These are phyloP conservation scores for Globisporangium canariense DNA, from an alignment of 352 stramenopile species.

Conservation along the genomic window DNA sequence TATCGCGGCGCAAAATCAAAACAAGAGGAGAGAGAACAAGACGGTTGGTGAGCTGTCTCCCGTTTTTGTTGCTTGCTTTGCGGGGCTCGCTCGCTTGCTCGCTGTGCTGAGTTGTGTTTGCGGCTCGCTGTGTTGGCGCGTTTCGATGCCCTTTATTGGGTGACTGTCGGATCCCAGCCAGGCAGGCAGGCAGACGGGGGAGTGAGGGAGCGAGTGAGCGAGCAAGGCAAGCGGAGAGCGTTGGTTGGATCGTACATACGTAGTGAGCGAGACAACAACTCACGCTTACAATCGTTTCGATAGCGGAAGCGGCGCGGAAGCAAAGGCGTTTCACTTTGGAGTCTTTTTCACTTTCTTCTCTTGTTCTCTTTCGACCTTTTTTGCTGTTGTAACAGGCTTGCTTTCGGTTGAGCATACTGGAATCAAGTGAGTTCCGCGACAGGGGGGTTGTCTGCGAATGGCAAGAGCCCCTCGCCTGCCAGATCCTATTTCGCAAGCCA, in stretches of 20 bases:
- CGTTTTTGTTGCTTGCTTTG: constrained; percentile 2
- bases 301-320: neutral
- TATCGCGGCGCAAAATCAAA: constrained; percentile 7
- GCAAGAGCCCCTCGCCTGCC: too few relatives aligned
- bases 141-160: neutral
- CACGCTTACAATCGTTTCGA: too few relatives aligned
- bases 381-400: neutral
- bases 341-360: constrained; percentile 2
- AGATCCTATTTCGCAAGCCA: neutral
- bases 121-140: too few relatives aligned
- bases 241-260: neutral
- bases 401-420: neutral
- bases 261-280: neutral
- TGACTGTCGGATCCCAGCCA: neutral
- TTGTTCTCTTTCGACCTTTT: constrained; percentile 12
- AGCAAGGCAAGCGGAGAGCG: neutral
- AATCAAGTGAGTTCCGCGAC: constrained; percentile 3
- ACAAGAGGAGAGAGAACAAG: neutral
- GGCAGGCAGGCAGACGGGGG: neutral
- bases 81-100: neutral
- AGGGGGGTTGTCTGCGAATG: neutral
- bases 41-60: neutral
- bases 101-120: neutral
- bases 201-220: neutral
- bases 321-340: constrained; percentile 1